Conservation (phyloP, 2,329 filamentous ascomycete genomes). For the Aspergillus puulaauensis region DNA sequence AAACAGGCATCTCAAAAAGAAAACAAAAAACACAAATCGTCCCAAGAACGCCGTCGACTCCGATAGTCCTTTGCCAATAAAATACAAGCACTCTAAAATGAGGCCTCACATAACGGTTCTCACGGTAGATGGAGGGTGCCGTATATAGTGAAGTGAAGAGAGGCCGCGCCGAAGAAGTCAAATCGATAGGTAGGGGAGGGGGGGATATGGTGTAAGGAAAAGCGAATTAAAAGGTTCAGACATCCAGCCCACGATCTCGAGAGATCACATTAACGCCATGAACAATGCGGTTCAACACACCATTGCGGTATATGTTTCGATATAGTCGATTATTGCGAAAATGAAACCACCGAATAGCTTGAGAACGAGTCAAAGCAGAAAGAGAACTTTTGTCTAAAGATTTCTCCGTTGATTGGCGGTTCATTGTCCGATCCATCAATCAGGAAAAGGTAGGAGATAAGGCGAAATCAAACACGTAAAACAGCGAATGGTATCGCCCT, state of each 20-base stretch:
- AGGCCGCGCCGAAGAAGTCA: background rate
- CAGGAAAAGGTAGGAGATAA: background rate
- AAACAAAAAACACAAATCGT: conserved; percentile 6
- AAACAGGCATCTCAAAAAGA: background rate
- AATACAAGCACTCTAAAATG: conserved; percentile 27
- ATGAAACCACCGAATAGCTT: conserved; percentile 5
- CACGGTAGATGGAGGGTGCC: background rate
- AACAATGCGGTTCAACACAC: conserved; percentile 28
- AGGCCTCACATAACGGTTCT: conserved; percentile 6
- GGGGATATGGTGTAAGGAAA: background rate
- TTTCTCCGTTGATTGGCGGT: background rate
- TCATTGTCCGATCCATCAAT: background rate
- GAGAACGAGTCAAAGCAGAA: conserved; percentile 8
- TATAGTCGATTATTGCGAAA: background rate
- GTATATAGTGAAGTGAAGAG: conserved; percentile 1
- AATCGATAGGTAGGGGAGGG: background rate
- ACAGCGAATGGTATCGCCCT: background rate
- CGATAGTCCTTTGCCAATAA: conserved; percentile 20
- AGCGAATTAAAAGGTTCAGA: conserved; percentile 23
- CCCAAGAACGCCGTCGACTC: conserved; percentile 17
- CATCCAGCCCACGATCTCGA: conserved; percentile 32
- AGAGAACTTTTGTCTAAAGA: conserved; percentile 13
- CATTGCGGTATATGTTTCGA: conserved; percentile 7
- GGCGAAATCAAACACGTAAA: background rate
- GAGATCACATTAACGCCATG: conserved; percentile 33